phyloP scores from a whole-genome alignment of 2,329 filamentous ascomycete genomes.

The Teratosphaeria zuluensis region DNA sequence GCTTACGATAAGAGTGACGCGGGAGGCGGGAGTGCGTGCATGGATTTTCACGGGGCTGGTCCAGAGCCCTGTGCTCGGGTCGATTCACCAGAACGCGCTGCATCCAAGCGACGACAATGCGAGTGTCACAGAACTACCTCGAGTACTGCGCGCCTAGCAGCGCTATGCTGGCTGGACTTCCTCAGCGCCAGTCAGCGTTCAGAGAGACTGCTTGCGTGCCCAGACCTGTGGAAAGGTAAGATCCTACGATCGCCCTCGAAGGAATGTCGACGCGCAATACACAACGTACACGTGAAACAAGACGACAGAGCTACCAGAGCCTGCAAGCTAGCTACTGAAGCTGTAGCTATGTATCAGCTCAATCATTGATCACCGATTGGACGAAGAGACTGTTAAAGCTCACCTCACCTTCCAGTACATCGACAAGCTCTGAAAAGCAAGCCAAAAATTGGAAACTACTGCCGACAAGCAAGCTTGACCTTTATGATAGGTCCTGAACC shows the following conservation, averaged over 20 bases:
- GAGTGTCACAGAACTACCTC: neutral
- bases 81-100: neutral
- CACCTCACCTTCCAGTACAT: neutral
- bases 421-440: too few relatives aligned
- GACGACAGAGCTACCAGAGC: neutral
- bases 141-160: neutral
- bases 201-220: neutral
- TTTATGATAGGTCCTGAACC: neutral
- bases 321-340: neutral
- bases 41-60: neutral
- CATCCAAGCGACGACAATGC: neutral
- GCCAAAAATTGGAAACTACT: neutral
- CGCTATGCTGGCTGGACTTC: neutral
- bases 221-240: neutral
- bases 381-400: neutral
- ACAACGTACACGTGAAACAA: neutral
- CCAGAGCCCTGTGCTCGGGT: neutral
- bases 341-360: neutral
- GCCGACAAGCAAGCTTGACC: neutral
- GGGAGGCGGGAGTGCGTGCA: neutral
- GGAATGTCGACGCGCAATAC: neutral
- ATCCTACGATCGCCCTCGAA: neutral
- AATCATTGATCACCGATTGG: neutral
- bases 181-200: neutral
- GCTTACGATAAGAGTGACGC: neutral